These are phyloP conservation scores for Lathyrus sativus DNA, from an alignment of 306 rosid genomes.

Conservation along the genomic window DNA sequence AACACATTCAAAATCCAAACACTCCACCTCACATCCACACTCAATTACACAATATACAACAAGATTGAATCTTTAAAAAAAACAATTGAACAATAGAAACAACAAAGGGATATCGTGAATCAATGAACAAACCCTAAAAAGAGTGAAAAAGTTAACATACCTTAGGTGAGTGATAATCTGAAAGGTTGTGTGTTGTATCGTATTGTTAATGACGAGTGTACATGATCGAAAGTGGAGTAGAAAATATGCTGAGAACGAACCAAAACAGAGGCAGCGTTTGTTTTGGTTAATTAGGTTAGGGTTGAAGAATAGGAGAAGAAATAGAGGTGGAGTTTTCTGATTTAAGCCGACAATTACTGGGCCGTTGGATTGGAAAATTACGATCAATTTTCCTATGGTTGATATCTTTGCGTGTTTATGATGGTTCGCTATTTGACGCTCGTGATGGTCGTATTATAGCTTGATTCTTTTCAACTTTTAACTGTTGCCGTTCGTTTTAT, in stretches of 20 bases:
- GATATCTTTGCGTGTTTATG: neutral
- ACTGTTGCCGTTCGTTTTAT: conserved; percentile 2
- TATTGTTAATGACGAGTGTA: neutral
- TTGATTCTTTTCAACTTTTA: neutral
- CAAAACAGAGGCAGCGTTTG: conserved; percentile 33
- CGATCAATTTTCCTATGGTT: neutral
- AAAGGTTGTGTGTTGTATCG: too few species aligned
- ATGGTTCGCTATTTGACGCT: neutral
- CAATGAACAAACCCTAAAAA: conserved; percentile 31
- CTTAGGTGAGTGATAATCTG: conserved; percentile 12
- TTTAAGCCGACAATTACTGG: conserved; percentile 4
- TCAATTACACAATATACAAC: neutral
- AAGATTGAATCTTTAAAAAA: neutral
- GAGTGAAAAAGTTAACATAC: neutral
- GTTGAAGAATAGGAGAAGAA: conserved; percentile 2
- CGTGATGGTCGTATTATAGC: neutral
- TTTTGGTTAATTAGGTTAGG: conserved; percentile 32
- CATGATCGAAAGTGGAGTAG: neutral
- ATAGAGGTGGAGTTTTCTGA: neutral
- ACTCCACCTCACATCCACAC: too few species aligned
- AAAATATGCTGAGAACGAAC: neutral
- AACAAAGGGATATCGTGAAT: neutral
- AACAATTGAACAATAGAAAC: neutral
- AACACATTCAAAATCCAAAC: too few species aligned
- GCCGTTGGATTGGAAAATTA: conserved; percentile 11